Base-by-base conservation (phyloP, 495 filamentous ascomycete species). In the Hyaloscypha finlandica region DNA sequence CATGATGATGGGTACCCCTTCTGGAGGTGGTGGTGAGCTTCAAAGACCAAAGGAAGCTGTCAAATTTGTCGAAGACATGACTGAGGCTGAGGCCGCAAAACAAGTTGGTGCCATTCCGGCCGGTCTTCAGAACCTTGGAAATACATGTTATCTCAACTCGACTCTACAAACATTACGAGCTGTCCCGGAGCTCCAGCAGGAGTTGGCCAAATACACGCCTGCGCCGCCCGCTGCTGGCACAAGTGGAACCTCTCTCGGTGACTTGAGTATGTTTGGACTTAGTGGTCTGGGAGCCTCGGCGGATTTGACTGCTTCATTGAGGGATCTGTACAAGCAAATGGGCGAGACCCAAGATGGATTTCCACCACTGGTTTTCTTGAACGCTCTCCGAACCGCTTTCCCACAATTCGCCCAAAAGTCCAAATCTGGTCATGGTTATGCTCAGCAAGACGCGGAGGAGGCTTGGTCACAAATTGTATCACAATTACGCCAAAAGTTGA, bases 101-200 rank as follows among this genome's bases (percentile, higher is more conserved):
- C 83, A 87, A 68, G 89, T 88, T 57, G 94, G 92, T 52, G 95
- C 94, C 53, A 92, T 81, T 57, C 95, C 95, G 14, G 92, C 95
- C 64, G 95, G 95, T 35, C 77, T 99, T 68, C 86, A 93, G 75
- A 99, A 99, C 71, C 81, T 97, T 67, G 95, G 95, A 30, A 99
- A 99, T 74, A 98, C 95, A 2, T 99, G 95, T 81, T 99, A 99
- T 75, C 87, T 98, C 74, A 99, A 99, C 81, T 93, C 96, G 29
- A 97, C 95, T 0, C 84, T 99, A 25, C 95, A 99, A 77, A 87
- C 92, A 5, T 80, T 99, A 64, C 87, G 92, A 63, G 85, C 91
- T 67, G 91, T 99, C 61, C 96, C 96, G 0, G 95, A 99, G 78
- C 84, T 99, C 31, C 92, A 97, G 72, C 83, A 91, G 42, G 89